Evolutionary conservation across 1,139 yeast species (phyloP).

Genomic region (Meyerozyma guilliermondii): DNA sequence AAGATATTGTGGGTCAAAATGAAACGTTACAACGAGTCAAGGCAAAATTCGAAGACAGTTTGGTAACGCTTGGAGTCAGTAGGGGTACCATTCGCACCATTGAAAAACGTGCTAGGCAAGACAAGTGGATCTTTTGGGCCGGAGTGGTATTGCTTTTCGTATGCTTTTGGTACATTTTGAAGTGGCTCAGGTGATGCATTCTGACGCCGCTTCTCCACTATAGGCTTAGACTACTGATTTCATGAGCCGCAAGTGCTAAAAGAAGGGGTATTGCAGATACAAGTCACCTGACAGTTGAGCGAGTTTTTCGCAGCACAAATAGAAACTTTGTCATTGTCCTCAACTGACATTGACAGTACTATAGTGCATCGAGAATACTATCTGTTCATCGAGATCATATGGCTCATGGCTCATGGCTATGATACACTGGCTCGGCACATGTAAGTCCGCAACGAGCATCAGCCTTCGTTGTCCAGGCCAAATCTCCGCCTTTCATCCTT

Average conservation of each 20-base stretch:
- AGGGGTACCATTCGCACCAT: constrained; percentile 78
- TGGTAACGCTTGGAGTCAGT: constrained; percentile 82
- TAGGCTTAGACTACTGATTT: background rate
- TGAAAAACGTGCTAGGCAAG: constrained; percentile 82
- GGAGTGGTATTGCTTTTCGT: constrained; percentile 62
- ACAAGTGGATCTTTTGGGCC: constrained; percentile 82
- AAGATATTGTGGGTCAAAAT: constrained; percentile 82
- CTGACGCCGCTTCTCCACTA: too few species aligned
- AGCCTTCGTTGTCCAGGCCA: background rate
- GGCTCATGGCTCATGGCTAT: too few species aligned
- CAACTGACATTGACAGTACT: too few species aligned
- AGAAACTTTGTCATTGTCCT: too few species aligned
- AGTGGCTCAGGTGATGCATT: constrained; percentile 52
- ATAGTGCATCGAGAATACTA: too few species aligned
- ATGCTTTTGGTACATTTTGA: constrained; percentile 64
- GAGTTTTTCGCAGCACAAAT: too few species aligned
- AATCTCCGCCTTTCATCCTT: background rate
- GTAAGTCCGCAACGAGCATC: too few species aligned
- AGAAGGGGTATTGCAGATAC: too few species aligned
- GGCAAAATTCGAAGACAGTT: constrained; percentile 58
- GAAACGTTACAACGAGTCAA: constrained; percentile 63
- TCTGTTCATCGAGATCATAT: too few species aligned
- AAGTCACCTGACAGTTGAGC: too few species aligned
- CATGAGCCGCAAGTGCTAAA: too few species aligned
- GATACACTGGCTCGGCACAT: too few species aligned